Evolutionary conservation across 129 eudicot species (phyloP).

Genomic region (Ambrosia trifida): DNA sequence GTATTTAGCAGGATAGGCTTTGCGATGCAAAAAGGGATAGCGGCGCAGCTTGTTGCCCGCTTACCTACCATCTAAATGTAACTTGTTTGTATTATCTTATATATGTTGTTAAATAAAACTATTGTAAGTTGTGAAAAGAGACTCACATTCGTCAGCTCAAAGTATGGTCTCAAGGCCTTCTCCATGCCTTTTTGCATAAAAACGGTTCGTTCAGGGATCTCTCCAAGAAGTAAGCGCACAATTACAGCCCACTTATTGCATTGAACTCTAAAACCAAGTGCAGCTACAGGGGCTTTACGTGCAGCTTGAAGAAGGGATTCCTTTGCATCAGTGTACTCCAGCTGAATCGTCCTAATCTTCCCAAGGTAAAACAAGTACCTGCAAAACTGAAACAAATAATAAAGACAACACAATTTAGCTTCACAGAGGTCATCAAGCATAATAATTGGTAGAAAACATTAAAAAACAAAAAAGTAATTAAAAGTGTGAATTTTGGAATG

Average conservation of each 20-base stretch:
- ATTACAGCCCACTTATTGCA: slow-evolving; percentile 99
- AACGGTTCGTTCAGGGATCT: slow-evolving; percentile 90
- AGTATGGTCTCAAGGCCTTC: slow-evolving; percentile 88
- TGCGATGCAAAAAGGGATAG: no score
- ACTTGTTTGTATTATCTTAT: no score
- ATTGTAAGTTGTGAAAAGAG: background rate
- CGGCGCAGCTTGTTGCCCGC: no score
- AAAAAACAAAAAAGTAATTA: background rate
- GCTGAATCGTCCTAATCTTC: slow-evolving; percentile 92
- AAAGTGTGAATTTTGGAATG: background rate
- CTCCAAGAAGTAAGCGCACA: slow-evolving; percentile 87
- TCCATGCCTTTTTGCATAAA: slow-evolving; percentile 99
- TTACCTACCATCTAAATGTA: no score
- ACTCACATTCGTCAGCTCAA: slow-evolving; percentile 97
- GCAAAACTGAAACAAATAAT: slow-evolving; percentile 60
- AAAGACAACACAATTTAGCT: background rate
- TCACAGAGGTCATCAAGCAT: background rate
- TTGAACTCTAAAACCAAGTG: slow-evolving; percentile 90
- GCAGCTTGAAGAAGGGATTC: slow-evolving; percentile 99
- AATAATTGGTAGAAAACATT: background rate
- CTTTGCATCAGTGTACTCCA: slow-evolving; percentile 97
- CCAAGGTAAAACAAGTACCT: slow-evolving; percentile 93
- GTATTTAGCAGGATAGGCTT: no score
- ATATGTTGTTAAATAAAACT: no score
- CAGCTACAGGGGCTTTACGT: slow-evolving; percentile 90